These are phyloP conservation scores for Spatholobus suberectus DNA, from an alignment of 306 rosid species.

Conservation along the genomic window DNA sequence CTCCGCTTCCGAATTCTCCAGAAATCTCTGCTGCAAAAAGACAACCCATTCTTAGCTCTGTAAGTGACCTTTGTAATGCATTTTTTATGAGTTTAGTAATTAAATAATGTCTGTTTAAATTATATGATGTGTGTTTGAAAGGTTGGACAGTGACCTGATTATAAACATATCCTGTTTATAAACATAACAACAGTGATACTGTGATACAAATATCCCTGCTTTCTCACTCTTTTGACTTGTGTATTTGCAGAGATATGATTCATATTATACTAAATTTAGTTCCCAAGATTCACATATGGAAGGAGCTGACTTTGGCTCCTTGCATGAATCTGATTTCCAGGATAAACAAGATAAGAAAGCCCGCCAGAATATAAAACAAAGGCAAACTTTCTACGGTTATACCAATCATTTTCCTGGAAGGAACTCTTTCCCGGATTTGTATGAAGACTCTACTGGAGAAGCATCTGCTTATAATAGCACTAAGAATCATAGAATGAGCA, in stretches of 20 bases:
- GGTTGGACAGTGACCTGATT: neutral
- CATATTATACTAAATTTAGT: slow-evolving; percentile 59
- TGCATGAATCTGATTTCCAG: slow-evolving; percentile 61
- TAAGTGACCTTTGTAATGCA: slow-evolving; percentile 60
- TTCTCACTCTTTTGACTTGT: slow-evolving; percentile 35
- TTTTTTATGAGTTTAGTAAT: slow-evolving; percentile 35
- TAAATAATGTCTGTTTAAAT: neutral
- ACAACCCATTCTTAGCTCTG: slow-evolving; percentile 64
- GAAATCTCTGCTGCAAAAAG: slow-evolving; percentile 62
- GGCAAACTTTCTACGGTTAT: slow-evolving; percentile 44
- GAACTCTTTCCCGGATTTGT: slow-evolving; percentile 69
- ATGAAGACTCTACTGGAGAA: slow-evolving; percentile 65
- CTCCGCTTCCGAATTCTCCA: slow-evolving; percentile 56
- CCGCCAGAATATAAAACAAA: slow-evolving; percentile 50
- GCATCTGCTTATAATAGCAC: slow-evolving; percentile 56
- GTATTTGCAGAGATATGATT: slow-evolving; percentile 67
- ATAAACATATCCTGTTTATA: neutral
- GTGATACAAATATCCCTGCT: slow-evolving; percentile 12
- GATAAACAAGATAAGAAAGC: slow-evolving; percentile 69
- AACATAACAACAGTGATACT: neutral
- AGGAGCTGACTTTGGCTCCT: slow-evolving; percentile 57
- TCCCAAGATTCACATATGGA: slow-evolving; percentile 68
- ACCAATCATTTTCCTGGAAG: slow-evolving; percentile 52
- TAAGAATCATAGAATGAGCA: slow-evolving; percentile 56
- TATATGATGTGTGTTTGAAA: neutral